Base-by-base conservation (phyloP, 2,329 filamentous ascomycete species). In the Karstenula rhodostoma region DNA sequence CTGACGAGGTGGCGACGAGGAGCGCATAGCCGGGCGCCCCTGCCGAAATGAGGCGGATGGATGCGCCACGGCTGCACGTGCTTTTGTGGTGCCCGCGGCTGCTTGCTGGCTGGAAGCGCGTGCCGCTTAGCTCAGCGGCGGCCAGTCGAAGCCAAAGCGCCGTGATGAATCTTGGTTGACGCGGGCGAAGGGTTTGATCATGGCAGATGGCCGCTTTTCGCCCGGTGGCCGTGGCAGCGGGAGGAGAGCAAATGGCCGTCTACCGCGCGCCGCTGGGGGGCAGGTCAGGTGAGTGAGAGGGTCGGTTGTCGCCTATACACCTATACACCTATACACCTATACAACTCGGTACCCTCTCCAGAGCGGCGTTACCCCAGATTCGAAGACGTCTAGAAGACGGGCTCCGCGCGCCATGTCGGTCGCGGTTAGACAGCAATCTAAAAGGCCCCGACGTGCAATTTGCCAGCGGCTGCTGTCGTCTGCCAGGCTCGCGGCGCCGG, bases 311-410 rank as follows among this genome's bases (percentile, higher is more conserved):
- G n/a, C n/a, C n/a, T n/a, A n/a, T n/a, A n/a, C n/a, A n/a, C n/a
- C n/a, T n/a, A n/a, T n/a, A n/a, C n/a, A n/a, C n/a, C n/a, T n/a
- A n/a, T n/a, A n/a, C n/a, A n/a, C n/a, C n/a, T n/a, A n/a, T n/a
- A n/a, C n/a, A n/a, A n/a, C n/a, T n/a, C n/a, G n/a, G n/a, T n/a
- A n/a, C n/a, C n/a, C n/a, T n/a, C n/a, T n/a, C n/a, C n/a, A n/a
- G n/a, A n/a, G n/a, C n/a, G n/a, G n/a, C 64, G 51, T 56, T 75
- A 75, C 74, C 74, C 74, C 74, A 66, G 74, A 73, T 76, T 77
- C 62, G 60, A 65, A 57, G 49, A 37, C 59, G 57, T 69, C 67
- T 66, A 64, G 63, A 66, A 68, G 64, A 64, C 60, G 63, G 51
- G 61, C 56, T 58, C 64, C 59, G 61, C 54, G 29, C 59, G 63